phyloP scores from a whole-genome alignment of 768 basidiomycete species.

The Podaxis pistillaris region DNA sequence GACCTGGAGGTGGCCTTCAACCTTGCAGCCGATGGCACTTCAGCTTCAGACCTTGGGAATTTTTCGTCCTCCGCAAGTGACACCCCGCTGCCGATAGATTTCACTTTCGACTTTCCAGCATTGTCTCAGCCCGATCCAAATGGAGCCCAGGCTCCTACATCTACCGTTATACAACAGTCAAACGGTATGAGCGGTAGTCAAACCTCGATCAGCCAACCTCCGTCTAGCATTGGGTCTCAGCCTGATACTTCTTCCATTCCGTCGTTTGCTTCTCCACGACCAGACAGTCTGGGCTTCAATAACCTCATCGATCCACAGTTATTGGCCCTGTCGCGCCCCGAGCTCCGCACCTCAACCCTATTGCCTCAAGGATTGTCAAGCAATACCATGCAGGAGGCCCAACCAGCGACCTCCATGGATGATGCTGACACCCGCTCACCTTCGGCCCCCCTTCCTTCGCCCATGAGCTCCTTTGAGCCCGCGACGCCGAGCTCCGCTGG shows the following conservation, averaged over 20 bases:
- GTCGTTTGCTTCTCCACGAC: not conserved
- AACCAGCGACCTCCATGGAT: too few species aligned
- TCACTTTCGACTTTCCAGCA: not conserved
- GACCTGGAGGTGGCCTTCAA: constrained; percentile 14
- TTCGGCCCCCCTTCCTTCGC: constrained; percentile 29
- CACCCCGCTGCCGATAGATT: not conserved
- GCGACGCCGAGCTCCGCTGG: constrained; percentile 34
- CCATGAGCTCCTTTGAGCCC: constrained; percentile 32
- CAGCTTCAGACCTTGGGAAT: not conserved
- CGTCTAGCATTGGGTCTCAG: not conserved
- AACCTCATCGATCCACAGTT: constrained; percentile 32
- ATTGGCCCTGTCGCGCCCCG: constrained; percentile 26
- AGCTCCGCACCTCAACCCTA: not conserved
- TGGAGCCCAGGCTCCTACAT: not conserved
- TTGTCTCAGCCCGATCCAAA: not conserved
- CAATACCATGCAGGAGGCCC: not conserved
- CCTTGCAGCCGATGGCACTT: not conserved
- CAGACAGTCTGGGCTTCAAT: constrained; percentile 3
- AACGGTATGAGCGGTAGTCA: not conserved
- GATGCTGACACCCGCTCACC: constrained; percentile 16
- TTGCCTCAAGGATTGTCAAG: not conserved
- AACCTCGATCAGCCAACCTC: not conserved
- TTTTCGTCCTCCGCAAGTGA: not conserved
- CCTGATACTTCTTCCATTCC: too few species aligned
- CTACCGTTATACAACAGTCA: not conserved